phyloP scores from a whole-genome alignment of 164 flowering plant species.

The Cinnamomum micranthum region DNA sequence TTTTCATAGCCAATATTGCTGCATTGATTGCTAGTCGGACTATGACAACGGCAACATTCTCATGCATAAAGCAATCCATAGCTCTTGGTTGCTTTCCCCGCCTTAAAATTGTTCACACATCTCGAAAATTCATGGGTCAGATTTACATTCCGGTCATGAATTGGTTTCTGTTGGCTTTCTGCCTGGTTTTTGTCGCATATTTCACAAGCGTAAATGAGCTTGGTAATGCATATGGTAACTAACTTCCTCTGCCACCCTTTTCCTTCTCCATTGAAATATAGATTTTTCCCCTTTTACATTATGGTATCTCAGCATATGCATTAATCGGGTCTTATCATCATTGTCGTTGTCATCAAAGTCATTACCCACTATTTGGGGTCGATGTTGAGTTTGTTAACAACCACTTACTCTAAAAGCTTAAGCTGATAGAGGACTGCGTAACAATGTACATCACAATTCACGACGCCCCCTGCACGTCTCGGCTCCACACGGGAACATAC shows the following conservation, averaged over 20 bases:
- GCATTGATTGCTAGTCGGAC: conserved; percentile 95
- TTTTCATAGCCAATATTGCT: conserved; percentile 85
- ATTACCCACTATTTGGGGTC: no score
- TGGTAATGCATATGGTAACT: conserved; percentile 73
- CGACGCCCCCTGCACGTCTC: no score
- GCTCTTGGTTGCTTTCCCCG: conserved; percentile 99
- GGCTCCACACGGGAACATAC: no score
- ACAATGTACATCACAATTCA: no score
- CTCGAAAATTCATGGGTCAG: conserved; percentile 97
- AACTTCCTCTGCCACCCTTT: neutral
- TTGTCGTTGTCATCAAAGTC: no score
- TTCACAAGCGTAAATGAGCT: conserved; percentile 76
- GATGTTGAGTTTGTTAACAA: neutral
- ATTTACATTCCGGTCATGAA: conserved; percentile 94
- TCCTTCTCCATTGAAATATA: neutral
- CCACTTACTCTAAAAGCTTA: no score
- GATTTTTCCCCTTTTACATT: no score
- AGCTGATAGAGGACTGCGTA: no score
- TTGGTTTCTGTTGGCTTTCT: conserved; percentile 83
- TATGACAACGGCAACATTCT: conserved; percentile 96
- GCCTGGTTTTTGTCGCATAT: conserved; percentile 66
- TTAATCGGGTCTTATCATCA: neutral
- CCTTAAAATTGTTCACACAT: conserved; percentile 96
- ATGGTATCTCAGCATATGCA: neutral
- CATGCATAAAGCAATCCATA: conserved; percentile 92